These are phyloP conservation scores for Arthrobotrys iridis DNA, from an alignment of 2,329 filamentous ascomycete genomes.

Conservation along the genomic window DNA sequence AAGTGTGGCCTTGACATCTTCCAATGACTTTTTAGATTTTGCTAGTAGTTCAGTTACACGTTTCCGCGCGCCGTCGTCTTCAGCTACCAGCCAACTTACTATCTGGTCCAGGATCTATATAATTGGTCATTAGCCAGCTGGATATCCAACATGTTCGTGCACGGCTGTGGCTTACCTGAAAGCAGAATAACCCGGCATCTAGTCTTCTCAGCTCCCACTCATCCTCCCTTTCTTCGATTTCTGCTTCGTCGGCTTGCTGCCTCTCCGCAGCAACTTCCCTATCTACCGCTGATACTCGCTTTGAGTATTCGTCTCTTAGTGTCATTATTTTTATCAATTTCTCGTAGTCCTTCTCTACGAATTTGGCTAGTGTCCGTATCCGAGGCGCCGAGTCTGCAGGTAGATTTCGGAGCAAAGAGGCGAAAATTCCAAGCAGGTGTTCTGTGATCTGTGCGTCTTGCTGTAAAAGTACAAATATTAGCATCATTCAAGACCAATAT, in stretches of 20 bases:
- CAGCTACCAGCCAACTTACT: conserved; percentile 88
- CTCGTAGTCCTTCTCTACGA: conserved; percentile 91
- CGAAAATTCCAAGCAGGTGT: conserved; percentile 85
- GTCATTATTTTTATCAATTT: conserved; percentile 79
- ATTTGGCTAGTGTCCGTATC: conserved; percentile 89
- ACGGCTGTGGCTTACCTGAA: conserved; percentile 67
- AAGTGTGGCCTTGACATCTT: conserved; percentile 73
- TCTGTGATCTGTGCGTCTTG: conserved; percentile 75
- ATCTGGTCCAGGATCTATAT: conserved; percentile 77
- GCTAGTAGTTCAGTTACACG: conserved; percentile 73
- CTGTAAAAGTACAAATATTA: conserved; percentile 60
- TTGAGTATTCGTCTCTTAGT: conserved; percentile 76
- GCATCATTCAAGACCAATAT: not conserved
- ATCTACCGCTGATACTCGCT: conserved; percentile 72
- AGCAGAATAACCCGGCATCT: conserved; percentile 82
- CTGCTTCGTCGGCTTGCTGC: conserved; percentile 66
- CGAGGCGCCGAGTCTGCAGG: conserved; percentile 80
- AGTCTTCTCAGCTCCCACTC: conserved; percentile 80
- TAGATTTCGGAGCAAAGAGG: conserved; percentile 80
- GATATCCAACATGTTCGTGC: not conserved
- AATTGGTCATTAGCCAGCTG: conserved; percentile 1
- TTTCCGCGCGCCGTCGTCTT: conserved; percentile 78
- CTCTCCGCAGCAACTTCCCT: conserved; percentile 71
- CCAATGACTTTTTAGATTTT: conserved; percentile 74
- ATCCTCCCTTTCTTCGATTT: conserved; percentile 67